Conservation (phyloP, 2,329 filamentous ascomycete genomes). For the Fusarium circinatum region DNA sequence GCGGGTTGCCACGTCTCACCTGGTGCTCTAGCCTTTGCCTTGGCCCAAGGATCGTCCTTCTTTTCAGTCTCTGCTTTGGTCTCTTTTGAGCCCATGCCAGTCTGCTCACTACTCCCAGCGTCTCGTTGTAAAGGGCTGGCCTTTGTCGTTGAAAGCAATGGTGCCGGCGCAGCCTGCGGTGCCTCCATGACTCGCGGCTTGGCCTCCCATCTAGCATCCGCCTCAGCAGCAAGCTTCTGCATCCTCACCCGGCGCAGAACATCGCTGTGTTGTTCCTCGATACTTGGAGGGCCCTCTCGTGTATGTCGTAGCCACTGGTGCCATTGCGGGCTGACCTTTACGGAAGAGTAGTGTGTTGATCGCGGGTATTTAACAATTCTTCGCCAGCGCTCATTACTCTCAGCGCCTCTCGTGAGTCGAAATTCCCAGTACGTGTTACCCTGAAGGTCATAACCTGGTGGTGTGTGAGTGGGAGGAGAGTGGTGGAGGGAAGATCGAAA, state of each 20-base stretch:
- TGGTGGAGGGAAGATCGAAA: neutral
- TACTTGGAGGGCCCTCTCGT: constrained; percentile 62
- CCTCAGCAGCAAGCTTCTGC: constrained; percentile 66
- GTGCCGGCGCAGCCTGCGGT: constrained; percentile 36
- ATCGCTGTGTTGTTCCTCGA: constrained; percentile 67
- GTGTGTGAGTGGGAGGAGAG: constrained; percentile 34
- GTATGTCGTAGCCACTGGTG: constrained; percentile 76
- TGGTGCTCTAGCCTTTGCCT: constrained; percentile 57
- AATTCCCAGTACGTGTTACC: constrained; percentile 79
- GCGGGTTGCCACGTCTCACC: constrained; percentile 75
- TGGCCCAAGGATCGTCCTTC: constrained; percentile 67
- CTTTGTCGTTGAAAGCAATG: constrained; percentile 22
- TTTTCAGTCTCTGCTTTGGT: constrained; percentile 22
- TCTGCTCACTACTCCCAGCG: constrained; percentile 5
- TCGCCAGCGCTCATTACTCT: constrained; percentile 60
- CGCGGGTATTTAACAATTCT: constrained; percentile 70
- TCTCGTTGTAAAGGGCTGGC: constrained; percentile 6
- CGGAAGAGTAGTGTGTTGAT: constrained; percentile 63
- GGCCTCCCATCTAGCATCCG: constrained; percentile 71
- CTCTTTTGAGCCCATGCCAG: constrained; percentile 1
- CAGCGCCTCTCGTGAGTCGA: constrained; percentile 58
- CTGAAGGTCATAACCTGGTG: constrained; percentile 68
- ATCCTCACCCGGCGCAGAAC: constrained; percentile 63
- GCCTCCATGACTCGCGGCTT: constrained; percentile 62
- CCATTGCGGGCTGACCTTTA: constrained; percentile 70